Evolutionary conservation across 1,139 yeast species (phyloP), one percentile per base, ranked within the genome.

Genomic region (Kodamaea ohmeri): DNA sequence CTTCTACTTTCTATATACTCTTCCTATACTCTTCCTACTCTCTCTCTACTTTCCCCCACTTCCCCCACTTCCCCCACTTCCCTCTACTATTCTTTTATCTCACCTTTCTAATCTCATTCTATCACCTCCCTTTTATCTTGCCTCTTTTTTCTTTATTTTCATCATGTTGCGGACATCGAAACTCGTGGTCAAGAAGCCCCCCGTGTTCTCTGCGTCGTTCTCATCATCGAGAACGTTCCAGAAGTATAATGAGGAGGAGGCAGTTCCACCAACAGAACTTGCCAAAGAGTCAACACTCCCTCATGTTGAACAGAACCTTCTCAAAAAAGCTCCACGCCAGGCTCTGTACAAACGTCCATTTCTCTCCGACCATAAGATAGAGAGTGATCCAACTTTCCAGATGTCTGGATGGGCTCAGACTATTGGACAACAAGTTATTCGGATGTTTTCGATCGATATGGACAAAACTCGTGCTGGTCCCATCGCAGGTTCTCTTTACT

Each of bases 401-500:
- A 70, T 88, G 59, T 79, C 95, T 0, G 65, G 70, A 32, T 83
- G 89, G 80, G 78, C 83, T 49, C 83, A 80, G 53, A 66, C 72
- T 4, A 58, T 88, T 27, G 96, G 96, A 46, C 92, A 87, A 58
- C 60, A 74, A 38, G 72, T 87, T 25, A 77, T 90, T 45, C 71
- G 76, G 25, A 44, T 78, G 1, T 82, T 90, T 57, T 72, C 77
- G 47, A 67, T 92, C 43, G 97, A 92, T 62, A 88, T 90, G 95
- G 97, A 90, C 65, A 78, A 79, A 50, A 76, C 92, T 34, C 76
- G 97, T 58, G 83, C 97, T 1, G 97, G 97, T 14, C 90, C 97
- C 1, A 83, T 92, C 47, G 96, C 96, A 2, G 97, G 97, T 3
- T 83, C 92, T 4, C 72, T 76, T 38, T 92, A 89, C 63, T 85